Evolutionary conservation across 2,329 filamentous ascomycete species (phyloP), one percentile per base, ranked within the genome.

Genomic region (Exophiala bonariae): DNA sequence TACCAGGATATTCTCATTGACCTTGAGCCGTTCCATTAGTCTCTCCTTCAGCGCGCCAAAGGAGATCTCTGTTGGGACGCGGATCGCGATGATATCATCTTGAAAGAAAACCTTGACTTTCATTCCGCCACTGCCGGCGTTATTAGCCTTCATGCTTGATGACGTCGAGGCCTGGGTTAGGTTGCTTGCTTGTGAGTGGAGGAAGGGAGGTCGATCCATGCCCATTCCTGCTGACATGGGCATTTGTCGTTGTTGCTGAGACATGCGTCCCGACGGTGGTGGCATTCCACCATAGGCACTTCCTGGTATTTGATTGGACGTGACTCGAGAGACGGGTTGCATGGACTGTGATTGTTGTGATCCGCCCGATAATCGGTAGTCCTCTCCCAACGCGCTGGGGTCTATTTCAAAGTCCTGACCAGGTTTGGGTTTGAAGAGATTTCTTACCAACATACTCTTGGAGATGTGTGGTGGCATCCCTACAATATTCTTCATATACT

Each of bases 71-170:
- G 80, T 79, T 0, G 92, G 86, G 45, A 97, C 89, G 26, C 91
- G 85, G 61, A 99, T 90, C 35, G 93, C 87, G 57, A 96, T 92
- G 47, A 95, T 82, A 58, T 96, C 92, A 51, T 91, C 86, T 56
- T 92, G 87, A 72, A 89, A 96, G 72, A 88, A 93, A 44, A 96
- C 86, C 72, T 97, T 97, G 65, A 97, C 87, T 69, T 96, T 97
- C 74, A 96, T 85, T 3, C 82, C 79, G 6, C 77, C 71, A 5
- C 45, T 36, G 3, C 82, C 79, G 6, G 77, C 22, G 36, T 49
- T 53, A 35, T 42, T 41, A 10, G 42, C 46, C 39, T 52, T 55
- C 35, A 55, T 59, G 50, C 62, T 65, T 8, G 69, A 69, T 4
- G 63, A 58, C 19, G 56, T 61, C 2, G 71, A 71, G 19, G 65